These are phyloP conservation scores for Polytrichum formosum DNA, from an alignment of 225 moss, liverwort and hornwort species.

Conservation along the genomic window DNA sequence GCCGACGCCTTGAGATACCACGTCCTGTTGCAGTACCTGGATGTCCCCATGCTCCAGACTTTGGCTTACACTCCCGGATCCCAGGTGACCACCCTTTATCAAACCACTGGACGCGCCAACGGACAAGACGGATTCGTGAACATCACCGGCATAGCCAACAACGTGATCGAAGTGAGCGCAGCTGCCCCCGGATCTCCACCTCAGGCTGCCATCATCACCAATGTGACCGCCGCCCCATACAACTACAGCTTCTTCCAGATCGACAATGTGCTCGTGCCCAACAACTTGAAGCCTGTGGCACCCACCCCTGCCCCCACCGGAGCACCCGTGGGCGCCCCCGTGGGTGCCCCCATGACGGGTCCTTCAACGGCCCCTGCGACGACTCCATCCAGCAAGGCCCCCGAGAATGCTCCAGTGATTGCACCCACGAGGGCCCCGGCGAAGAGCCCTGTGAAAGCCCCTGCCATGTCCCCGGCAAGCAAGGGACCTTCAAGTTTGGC, in stretches of 20 bases:
- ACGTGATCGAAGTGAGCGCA: not conserved
- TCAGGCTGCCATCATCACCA: slow-evolving; percentile 11
- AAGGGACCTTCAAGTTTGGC: not conserved
- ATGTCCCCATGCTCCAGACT: slow-evolving; percentile 19
- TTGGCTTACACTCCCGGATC: slow-evolving; percentile 8
- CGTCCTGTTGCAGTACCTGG: slow-evolving; percentile 34
- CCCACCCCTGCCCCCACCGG: not conserved
- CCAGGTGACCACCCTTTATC: slow-evolving; percentile 41
- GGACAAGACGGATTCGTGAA: slow-evolving; percentile 39
- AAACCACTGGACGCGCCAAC: slow-evolving; percentile 36
- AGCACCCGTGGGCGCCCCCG: too few relatives aligned
- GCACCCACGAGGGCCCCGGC: not conserved
- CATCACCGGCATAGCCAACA: slow-evolving; percentile 25
- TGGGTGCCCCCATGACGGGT: too few relatives aligned
- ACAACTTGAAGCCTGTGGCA: not conserved
- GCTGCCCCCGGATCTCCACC: not conserved
- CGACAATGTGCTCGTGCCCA: not conserved
- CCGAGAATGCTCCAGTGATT: too few relatives aligned
- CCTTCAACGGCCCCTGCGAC: too few relatives aligned
- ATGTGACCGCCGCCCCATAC: slow-evolving; percentile 16
- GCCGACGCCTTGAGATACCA: slow-evolving; percentile 42
- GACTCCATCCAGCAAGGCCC: too few relatives aligned
- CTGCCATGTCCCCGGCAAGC: not conserved
- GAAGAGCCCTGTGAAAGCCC: not conserved
- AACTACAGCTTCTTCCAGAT: slow-evolving; percentile 1